phyloP scores from a whole-genome alignment of 768 basidiomycete species.

The Cyathus striatus region DNA sequence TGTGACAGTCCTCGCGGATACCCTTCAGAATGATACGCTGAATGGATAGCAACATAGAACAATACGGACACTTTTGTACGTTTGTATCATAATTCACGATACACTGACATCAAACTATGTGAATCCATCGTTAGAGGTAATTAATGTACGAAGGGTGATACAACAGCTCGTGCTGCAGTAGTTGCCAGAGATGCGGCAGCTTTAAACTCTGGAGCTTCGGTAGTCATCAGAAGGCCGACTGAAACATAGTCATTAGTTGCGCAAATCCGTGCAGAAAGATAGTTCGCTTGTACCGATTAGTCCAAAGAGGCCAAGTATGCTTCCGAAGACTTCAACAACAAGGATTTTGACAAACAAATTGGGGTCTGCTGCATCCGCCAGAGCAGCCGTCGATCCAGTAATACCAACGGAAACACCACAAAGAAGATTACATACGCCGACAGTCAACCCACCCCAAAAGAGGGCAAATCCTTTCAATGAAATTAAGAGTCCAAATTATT shows the following conservation, averaged over 20 bases:
- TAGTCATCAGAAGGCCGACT: slow-evolving; percentile 83
- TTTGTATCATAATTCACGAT: background rate
- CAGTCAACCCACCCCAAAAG: slow-evolving; percentile 96
- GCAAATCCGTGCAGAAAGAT: background rate
- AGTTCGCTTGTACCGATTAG: slow-evolving; percentile 59
- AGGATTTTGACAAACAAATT: slow-evolving; percentile 94
- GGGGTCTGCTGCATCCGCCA: slow-evolving; percentile 94
- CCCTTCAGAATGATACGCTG: too few species aligned
- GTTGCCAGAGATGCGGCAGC: slow-evolving; percentile 27
- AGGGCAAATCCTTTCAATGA: slow-evolving; percentile 73
- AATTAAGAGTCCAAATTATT: background rate
- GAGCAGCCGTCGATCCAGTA: slow-evolving; percentile 91
- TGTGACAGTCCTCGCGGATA: too few species aligned
- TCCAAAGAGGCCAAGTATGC: slow-evolving; percentile 89
- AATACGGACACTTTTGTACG: background rate
- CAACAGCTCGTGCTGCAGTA: slow-evolving; percentile 25
- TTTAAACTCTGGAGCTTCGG: slow-evolving; percentile 56
- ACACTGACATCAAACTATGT: background rate
- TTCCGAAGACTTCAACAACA: slow-evolving; percentile 91
- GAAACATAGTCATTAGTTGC: background rate
- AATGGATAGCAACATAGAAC: too few species aligned
- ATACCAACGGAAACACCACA: slow-evolving; percentile 94
- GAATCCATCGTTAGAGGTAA: background rate
- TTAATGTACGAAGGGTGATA: slow-evolving; percentile 34
- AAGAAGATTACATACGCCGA: slow-evolving; percentile 90